These are phyloP conservation scores for Mycena chlorophos DNA, from an alignment of 768 basidiomycete genomes.

Conservation along the genomic window DNA sequence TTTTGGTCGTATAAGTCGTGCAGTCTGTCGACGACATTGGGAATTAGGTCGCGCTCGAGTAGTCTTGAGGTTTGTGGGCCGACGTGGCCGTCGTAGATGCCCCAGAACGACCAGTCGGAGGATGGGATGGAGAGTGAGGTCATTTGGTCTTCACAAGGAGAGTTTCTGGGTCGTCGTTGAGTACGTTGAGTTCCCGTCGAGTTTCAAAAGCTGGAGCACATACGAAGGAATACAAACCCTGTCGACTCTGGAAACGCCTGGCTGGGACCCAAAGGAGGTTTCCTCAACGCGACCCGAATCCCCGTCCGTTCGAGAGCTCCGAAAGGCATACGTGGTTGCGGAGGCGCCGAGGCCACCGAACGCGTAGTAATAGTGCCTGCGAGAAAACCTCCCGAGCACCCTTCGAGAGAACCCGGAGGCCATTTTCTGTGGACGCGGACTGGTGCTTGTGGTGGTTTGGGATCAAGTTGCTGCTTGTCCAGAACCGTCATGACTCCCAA, in stretches of 20 bases:
- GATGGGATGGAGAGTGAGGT: not conserved
- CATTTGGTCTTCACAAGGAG: constrained; percentile 12
- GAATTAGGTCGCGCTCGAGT: constrained; percentile 11
- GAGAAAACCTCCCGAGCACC: not conserved
- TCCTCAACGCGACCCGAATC: not conserved
- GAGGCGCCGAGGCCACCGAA: not conserved
- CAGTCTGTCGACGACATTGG: constrained; percentile 1
- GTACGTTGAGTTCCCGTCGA: too few relatives aligned
- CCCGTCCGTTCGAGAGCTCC: not conserved
- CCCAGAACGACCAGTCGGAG: constrained; percentile 17
- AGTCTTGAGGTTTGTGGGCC: constrained; percentile 12
- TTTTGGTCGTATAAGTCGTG: constrained; percentile 6
- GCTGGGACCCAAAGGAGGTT: not conserved
- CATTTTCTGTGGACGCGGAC: too few relatives aligned
- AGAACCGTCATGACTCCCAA: too few relatives aligned
- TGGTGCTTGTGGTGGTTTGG: too few relatives aligned
- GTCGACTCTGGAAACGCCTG: not conserved
- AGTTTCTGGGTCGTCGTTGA: constrained; percentile 6
- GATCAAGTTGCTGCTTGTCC: too few relatives aligned
- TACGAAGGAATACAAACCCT: not conserved
- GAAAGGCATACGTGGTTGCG: not conserved
- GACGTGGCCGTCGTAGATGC: constrained; percentile 19
- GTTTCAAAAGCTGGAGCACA: not conserved
- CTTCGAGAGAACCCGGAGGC: not conserved
- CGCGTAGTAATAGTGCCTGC: not conserved